Conservation (phyloP, 495 filamentous ascomycete genomes). For the Daldinia loculata region DNA sequence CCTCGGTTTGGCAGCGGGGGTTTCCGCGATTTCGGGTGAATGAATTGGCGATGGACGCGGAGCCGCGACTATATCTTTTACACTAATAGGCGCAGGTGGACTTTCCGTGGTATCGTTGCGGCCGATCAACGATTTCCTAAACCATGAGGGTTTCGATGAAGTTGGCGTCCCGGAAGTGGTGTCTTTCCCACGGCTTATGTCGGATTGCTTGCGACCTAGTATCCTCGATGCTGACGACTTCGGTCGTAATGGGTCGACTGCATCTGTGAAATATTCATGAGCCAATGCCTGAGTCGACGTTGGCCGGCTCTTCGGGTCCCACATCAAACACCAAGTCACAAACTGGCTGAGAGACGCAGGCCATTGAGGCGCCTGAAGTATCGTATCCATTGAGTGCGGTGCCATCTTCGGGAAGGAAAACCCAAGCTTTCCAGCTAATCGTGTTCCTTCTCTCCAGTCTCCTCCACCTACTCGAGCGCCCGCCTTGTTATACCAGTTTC, state of each 20-base stretch:
- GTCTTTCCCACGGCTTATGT: conserved; percentile 73
- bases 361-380: conserved; percentile 91
- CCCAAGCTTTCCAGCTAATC: conserved; percentile 91
- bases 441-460: conserved; percentile 95
- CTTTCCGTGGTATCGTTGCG: conserved; percentile 59
- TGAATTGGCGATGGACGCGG: conserved; percentile 68
- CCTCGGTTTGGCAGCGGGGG: conserved; percentile 63
- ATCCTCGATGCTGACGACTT: conserved; percentile 87
- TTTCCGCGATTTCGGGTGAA: conserved; percentile 61
- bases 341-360: conserved; percentile 86
- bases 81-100: conserved; percentile 26
- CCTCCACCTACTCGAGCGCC: conserved; percentile 90
- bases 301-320: conserved; percentile 93
- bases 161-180: conserved; percentile 69
- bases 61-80: conserved; percentile 45
- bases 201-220: conserved; percentile 87
- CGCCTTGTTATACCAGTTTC: conserved; percentile 94
- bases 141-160: conserved; percentile 93
- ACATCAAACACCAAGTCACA: conserved; percentile 99
- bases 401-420: conserved; percentile 99
- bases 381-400: conserved; percentile 94
- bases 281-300: conserved; percentile 93
- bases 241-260: conserved; percentile 90
- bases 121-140: conserved; percentile 88
- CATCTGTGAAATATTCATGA: conserved; percentile 97